These are phyloP conservation scores for Prunus dulcis DNA, from an alignment of 306 rosid species.

Conservation along the genomic window DNA sequence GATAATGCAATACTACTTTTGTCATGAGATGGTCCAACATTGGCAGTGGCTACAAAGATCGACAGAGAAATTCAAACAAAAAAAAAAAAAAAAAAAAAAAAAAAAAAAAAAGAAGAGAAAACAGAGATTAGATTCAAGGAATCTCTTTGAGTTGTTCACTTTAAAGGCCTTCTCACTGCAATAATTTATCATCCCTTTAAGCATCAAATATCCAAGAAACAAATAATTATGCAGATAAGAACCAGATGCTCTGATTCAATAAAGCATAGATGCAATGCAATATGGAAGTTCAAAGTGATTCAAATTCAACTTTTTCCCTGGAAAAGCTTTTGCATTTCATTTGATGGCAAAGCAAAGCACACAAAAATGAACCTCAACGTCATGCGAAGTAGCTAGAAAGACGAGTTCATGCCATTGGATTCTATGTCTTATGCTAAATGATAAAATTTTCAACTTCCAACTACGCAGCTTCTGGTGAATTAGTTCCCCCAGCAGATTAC, in stretches of 20 bases:
- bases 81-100: constrained; percentile 4
- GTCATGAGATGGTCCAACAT: constrained; percentile 31
- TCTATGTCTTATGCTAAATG: neutral
- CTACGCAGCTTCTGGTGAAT: constrained; percentile 39
- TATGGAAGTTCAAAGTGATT: constrained; percentile 29
- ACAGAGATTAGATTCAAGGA: constrained; percentile 35
- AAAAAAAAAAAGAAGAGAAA: neutral
- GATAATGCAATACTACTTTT: constrained; percentile 22
- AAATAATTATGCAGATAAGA: constrained; percentile 45
- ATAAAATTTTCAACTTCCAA: constrained; percentile 8
- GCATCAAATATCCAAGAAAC: constrained; percentile 40
- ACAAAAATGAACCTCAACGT: neutral
- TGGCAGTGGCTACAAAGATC: constrained; percentile 16
- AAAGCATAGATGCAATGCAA: constrained; percentile 35
- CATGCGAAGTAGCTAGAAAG: constrained; percentile 13
- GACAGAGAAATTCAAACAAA: constrained; percentile 20
- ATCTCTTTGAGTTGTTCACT: constrained; percentile 29
- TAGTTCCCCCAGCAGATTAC: constrained; percentile 46
- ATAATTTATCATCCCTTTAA: constrained; percentile 39
- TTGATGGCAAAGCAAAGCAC: constrained; percentile 12
- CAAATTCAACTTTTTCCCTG: constrained; percentile 24
- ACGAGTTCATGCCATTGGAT: neutral
- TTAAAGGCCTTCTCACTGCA: constrained; percentile 22
- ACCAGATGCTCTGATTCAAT: constrained; percentile 37
- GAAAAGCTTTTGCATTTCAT: constrained; percentile 13